Evolutionary conservation across 306 rosid genomes (phyloP).

Genomic region (Inga oerstediana): DNA sequence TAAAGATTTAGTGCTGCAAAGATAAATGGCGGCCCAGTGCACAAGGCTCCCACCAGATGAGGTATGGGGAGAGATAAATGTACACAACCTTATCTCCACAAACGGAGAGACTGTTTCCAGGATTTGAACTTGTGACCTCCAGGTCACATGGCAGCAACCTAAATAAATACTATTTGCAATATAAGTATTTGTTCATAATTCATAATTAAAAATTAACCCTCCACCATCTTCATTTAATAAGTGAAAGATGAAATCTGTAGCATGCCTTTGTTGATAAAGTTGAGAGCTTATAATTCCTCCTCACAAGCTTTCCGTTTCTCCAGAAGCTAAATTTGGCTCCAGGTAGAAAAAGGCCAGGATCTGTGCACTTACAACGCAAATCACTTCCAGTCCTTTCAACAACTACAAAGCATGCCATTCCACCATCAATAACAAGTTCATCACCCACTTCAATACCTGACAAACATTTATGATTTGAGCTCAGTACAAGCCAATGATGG

Average conservation of each 20-base stretch:
- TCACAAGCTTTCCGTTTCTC: conserved; percentile 86
- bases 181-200: background rate
- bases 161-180: background rate
- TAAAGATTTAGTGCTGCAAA: background rate
- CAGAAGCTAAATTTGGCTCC: conserved; percentile 85
- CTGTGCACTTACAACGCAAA: conserved; percentile 75
- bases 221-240: background rate
- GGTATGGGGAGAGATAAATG: too few species aligned
- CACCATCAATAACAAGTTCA: conserved; percentile 86
- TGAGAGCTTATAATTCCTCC: conserved; percentile 62
- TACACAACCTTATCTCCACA: too few species aligned
- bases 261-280: conserved; percentile 75
- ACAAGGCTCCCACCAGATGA: too few species aligned
- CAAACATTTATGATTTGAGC: conserved; percentile 9
- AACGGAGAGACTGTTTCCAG: too few species aligned
- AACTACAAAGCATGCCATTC: conserved; percentile 85
- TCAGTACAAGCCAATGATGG: conserved; percentile 26
- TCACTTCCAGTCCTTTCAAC: conserved; percentile 66
- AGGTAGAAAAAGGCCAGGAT: conserved; percentile 82
- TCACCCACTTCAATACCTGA: conserved; percentile 77
- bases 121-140: too few species aligned
- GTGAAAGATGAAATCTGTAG: background rate
- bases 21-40: background rate
- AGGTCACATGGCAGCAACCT: too few species aligned
- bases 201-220: background rate